Evolutionary conservation across 2,329 filamentous ascomycete genomes (phyloP), one percentile per base, ranked within the genome.

Genomic region (Knufia petricola): DNA sequence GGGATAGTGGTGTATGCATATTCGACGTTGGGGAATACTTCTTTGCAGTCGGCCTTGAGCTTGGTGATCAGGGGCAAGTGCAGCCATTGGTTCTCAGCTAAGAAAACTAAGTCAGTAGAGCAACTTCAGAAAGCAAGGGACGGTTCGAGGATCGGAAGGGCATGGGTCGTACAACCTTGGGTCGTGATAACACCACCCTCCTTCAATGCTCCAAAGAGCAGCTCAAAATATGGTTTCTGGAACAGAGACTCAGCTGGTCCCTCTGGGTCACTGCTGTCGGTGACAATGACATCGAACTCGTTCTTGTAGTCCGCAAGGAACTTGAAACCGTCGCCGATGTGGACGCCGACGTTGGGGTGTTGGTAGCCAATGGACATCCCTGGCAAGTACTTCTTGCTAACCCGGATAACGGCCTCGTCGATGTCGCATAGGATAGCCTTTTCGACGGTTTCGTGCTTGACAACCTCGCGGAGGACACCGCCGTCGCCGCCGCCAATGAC

Each of bases 81-180:
- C 53, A 98, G 85, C 92, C 92, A 98, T 75, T 94, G 89, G 82
- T 95, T 98, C 78, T 98, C 92, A 62, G 89, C 92, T 96, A 54
- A 50, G 54, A 39, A 52, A 28, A 46, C 32, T 53, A 47, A 46
- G 49, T 55, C 48, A 55, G 53, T 50, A 51, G 2, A 31, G 45
- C 45, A 47, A 28, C n/a, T 4, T 19, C n/a, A 4, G 7, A 24
- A 21, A n/a, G 2, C 15, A 30, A 17, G 30, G 46, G 46, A 32
- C 46, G 37, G 26, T 41, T 23, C 31, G 31, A 48, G 49, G 44
- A 37, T 50, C 21, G 48, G 49, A 70, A 68, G 70, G 70, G 78
- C 75, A 80, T 78, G 82, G 83, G 81, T 77, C 87, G 87, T 88
- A 94, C 87, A 94, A 98, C 92, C 92, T 95, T 98, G 92, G 67